Evolutionary conservation across 2,329 filamentous ascomycete species (phyloP).

Genomic region (Aureobasidium sp.): DNA sequence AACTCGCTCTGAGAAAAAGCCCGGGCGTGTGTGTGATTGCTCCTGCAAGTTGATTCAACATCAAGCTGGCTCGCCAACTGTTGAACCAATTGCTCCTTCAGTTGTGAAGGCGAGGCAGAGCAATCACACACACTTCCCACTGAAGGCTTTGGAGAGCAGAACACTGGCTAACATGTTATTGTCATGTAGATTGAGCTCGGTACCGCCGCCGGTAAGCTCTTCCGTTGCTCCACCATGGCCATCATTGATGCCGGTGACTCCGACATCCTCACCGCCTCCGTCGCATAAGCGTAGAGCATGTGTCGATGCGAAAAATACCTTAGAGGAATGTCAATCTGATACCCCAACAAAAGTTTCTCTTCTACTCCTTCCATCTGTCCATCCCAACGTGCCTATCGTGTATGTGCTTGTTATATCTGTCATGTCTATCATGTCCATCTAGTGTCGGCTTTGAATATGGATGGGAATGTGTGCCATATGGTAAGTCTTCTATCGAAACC

Average conservation of each 20-base stretch:
- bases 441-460: neutral
- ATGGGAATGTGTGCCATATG: neutral
- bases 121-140: slow-evolving; percentile 33
- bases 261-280: slow-evolving; percentile 81
- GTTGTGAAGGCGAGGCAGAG: neutral
- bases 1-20: slow-evolving; percentile 31
- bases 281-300: slow-evolving; percentile 29
- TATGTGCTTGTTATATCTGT: neutral
- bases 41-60: slow-evolving; percentile 10
- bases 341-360: slow-evolving; percentile 15
- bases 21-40: slow-evolving; percentile 8
- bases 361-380: neutral
- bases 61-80: slow-evolving; percentile 9
- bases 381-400: neutral
- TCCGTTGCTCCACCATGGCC: slow-evolving; percentile 95
- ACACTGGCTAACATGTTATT: slow-evolving; percentile 44
- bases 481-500: neutral
- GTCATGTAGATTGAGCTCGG: slow-evolving; percentile 83
- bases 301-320: neutral
- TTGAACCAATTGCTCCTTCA: neutral
- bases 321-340: slow-evolving; percentile 15
- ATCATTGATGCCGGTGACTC: slow-evolving; percentile 94
- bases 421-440: neutral
- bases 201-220: slow-evolving; percentile 97
- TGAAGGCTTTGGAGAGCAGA: slow-evolving; percentile 80